These are phyloP conservation scores for Lactarius hatsudake DNA, from an alignment of 768 basidiomycete genomes.

Conservation along the genomic window DNA sequence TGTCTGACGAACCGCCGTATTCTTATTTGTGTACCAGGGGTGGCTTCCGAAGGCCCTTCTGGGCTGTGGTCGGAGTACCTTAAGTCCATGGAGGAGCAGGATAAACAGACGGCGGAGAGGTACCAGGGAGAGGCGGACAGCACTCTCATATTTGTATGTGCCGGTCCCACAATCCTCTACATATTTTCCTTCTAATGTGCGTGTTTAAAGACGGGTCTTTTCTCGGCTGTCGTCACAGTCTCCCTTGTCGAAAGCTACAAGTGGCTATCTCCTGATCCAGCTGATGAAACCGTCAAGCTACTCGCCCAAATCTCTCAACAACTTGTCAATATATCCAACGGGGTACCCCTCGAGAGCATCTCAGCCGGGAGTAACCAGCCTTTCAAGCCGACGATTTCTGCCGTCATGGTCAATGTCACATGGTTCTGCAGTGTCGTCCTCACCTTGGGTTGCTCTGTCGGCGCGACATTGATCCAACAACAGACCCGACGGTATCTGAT, in stretches of 20 bases:
- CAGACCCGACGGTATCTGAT: constrained; percentile 2
- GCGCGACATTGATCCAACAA: constrained; percentile 16
- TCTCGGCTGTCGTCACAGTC: constrained; percentile 14
- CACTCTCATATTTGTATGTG: constrained; percentile 13
- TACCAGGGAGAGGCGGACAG: neutral
- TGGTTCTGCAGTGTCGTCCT: constrained; percentile 20
- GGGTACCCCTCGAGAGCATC: neutral
- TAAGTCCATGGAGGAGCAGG: neutral
- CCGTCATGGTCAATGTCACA: constrained; percentile 4
- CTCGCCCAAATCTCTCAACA: neutral
- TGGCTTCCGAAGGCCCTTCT: neutral
- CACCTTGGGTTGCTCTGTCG: neutral
- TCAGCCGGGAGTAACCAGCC: neutral
- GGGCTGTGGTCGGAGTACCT: constrained; percentile 15
- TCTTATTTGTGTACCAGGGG: neutral
- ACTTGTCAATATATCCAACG: neutral
- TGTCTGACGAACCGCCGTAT: neutral
- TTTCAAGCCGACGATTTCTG: neutral
- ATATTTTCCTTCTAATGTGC: neutral
- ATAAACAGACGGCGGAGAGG: neutral
- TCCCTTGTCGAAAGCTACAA: constrained; percentile 21
- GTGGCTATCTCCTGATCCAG: constrained; percentile 4
- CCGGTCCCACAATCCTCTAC: neutral
- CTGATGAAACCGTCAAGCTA: neutral
- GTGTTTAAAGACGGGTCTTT: constrained; percentile 16